Percentiles rank a stretch among this genome's conserved stretches.
These are phyloP conservation scores for Uromyces viciae-fabae DNA, from an alignment of 1,284 basidiomycete genomes.

Conservation along the genomic window DNA sequence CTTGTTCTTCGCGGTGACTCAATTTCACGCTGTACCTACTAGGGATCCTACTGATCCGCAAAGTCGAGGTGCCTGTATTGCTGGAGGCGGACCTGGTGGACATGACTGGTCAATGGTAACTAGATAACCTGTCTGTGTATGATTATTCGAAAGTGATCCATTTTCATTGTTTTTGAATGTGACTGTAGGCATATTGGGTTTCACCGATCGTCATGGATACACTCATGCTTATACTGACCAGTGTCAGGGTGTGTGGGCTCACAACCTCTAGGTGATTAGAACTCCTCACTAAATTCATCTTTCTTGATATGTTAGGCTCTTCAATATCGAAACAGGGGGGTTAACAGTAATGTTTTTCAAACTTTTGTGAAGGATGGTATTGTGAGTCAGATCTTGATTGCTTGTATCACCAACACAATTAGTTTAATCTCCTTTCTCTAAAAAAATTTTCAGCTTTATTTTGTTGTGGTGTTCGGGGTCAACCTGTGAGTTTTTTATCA, in stretches of 20 bases:
- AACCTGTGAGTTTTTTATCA: constrained; percentile 4
- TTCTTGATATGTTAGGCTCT: constrained; percentile 12
- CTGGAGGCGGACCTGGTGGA: constrained; percentile 42
- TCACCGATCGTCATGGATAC: constrained; percentile 44
- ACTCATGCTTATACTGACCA: constrained; percentile 37
- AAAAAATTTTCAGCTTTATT: constrained; percentile 37
- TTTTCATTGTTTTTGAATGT: not conserved
- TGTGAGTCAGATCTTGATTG: not conserved
- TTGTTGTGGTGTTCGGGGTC: constrained; percentile 38
- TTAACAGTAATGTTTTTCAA: constrained; percentile 36
- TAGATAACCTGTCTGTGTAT: not conserved
- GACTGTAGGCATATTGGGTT: constrained; percentile 42
- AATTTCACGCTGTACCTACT: constrained; percentile 39
- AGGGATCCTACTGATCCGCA: constrained; percentile 34
- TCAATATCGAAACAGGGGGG: constrained; percentile 38
- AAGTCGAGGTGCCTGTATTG: constrained; percentile 44
- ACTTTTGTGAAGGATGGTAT: constrained; percentile 43
- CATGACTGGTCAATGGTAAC: constrained; percentile 44
- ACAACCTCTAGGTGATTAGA: not conserved
- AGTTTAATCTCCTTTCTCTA: too few species aligned
- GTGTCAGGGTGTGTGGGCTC: constrained; percentile 22
- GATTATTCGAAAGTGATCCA: too few species aligned
- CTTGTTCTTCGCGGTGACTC: constrained; percentile 36
- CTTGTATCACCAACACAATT: too few species aligned
- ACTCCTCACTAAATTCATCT: not conserved